These are phyloP conservation scores for Aspergillus sclerotiicarbonarius DNA, from an alignment of 495 filamentous ascomycete species.

Conservation along the genomic window DNA sequence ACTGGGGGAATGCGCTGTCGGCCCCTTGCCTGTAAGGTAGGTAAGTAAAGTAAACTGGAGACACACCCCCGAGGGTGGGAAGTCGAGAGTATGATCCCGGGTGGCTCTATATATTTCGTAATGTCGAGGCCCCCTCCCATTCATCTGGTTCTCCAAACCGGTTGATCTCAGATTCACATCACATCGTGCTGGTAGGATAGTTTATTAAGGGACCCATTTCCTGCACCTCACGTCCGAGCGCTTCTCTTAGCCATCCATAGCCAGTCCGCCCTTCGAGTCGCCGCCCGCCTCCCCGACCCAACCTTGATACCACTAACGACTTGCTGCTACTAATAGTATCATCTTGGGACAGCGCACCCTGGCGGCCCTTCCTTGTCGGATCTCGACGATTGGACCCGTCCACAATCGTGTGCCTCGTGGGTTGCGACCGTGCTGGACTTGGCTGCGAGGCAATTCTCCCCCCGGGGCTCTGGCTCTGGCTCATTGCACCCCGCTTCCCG, in stretches of 20 bases:
- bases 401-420: not conserved
- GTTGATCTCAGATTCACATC: not conserved
- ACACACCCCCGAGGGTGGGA: not conserved
- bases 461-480: slow-evolving; percentile 14
- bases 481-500: slow-evolving; percentile 25
- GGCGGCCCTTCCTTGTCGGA: not conserved
- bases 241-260: slow-evolving; percentile 21
- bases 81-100: no score
- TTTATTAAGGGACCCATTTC: slow-evolving; percentile 9
- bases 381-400: not conserved
- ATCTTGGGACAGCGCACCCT: not conserved
- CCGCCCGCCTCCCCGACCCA: slow-evolving; percentile 12
- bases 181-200: not conserved
- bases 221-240: slow-evolving; percentile 20
- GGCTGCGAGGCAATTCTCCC: slow-evolving; percentile 11
- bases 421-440: slow-evolving; percentile 6
- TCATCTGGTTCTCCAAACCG: not conserved
- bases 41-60: not conserved
- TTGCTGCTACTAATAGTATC: not conserved
- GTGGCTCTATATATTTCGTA: not conserved
- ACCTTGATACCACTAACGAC: not conserved
- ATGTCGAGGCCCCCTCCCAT: not conserved
- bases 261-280: slow-evolving; percentile 6
- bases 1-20: not conserved
- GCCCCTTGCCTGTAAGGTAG: not conserved